Evolutionary conservation across 2,329 filamentous ascomycete genomes (phyloP).

Genomic region (Aspergillus eucalypticola): DNA sequence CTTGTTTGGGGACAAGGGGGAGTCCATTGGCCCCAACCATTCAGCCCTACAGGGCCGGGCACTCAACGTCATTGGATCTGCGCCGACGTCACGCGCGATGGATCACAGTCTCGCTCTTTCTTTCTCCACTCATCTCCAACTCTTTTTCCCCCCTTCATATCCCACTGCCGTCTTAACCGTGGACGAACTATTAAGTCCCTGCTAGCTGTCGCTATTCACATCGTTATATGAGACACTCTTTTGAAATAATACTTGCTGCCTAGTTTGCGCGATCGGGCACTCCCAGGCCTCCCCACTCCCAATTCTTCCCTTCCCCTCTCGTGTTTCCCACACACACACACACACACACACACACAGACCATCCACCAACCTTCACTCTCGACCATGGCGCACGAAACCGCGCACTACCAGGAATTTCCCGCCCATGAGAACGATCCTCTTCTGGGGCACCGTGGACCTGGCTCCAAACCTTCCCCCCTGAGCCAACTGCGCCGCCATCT

Average conservation of each 20-base stretch:
- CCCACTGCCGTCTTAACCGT: not conserved
- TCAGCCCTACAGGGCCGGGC: conserved; percentile 8
- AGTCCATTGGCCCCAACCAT: not conserved
- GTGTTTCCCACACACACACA: not conserved
- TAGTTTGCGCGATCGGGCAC: not conserved
- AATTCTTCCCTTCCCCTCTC: not conserved
- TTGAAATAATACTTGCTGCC: not conserved
- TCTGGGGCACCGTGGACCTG: conserved; percentile 1
- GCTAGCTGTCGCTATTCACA: not conserved
- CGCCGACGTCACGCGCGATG: not conserved
- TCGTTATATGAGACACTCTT: not conserved
- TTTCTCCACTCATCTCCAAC: not conserved
- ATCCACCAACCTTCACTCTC: not conserved
- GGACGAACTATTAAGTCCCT: not conserved
- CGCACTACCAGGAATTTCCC: conserved; percentile 4
- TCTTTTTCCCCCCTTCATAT: not conserved
- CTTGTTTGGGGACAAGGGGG: conserved; percentile 1
- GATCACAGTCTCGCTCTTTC: too few relatives aligned
- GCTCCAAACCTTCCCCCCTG: conserved; percentile 8
- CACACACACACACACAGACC: not conserved
- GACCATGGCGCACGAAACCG: conserved; percentile 1
- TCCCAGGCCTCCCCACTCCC: not conserved
- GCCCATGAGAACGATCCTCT: conserved; percentile 6
- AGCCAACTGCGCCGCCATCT: conserved; percentile 13
- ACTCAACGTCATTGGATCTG: not conserved